Conservation (phyloP, 768 basidiomycete genomes). For the Lactifluus echinatus region DNA sequence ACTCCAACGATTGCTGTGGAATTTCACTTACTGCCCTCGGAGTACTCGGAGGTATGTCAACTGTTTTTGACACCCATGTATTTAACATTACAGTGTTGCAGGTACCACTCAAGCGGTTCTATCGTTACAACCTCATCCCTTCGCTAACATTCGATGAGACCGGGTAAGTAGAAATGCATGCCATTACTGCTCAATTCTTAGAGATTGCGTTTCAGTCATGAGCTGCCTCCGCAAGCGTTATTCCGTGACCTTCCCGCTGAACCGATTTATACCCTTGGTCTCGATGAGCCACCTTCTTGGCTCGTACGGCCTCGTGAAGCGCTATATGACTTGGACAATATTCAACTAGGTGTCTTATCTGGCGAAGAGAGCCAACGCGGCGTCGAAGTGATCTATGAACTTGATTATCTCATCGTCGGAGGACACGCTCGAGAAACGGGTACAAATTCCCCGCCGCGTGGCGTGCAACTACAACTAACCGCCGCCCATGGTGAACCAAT, state of each 20-base stretch:
- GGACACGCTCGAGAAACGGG: slow-evolving; percentile 80
- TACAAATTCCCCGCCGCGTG: slow-evolving; percentile 68
- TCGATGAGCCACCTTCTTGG: slow-evolving; percentile 91
- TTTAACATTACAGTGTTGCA: slow-evolving; percentile 25
- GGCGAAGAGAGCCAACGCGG: slow-evolving; percentile 42
- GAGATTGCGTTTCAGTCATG: slow-evolving; percentile 34
- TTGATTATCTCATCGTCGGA: slow-evolving; percentile 89
- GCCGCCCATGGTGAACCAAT: slow-evolving; percentile 36
- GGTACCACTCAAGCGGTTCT: slow-evolving; percentile 90
- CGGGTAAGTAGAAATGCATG: slow-evolving; percentile 43
- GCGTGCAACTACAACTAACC: slow-evolving; percentile 81
- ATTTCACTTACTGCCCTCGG: slow-evolving; percentile 70
- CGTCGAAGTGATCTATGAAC: slow-evolving; percentile 71
- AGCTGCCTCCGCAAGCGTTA: slow-evolving; percentile 45
- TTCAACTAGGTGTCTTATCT: slow-evolving; percentile 65
- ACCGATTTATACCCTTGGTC: slow-evolving; percentile 87
- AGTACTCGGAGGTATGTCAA: slow-evolving; percentile 52
- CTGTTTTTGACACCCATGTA: background rate
- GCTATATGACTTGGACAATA: slow-evolving; percentile 90
- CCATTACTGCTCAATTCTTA: background rate
- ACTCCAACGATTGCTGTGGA: slow-evolving; percentile 60
- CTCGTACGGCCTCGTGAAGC: slow-evolving; percentile 85
- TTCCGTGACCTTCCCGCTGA: slow-evolving; percentile 74
- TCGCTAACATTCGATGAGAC: slow-evolving; percentile 52
- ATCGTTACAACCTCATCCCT: slow-evolving; percentile 63